Evolutionary conservation across 1,284 basidiomycete species (phyloP).

Genomic region (Tilletia indica): DNA sequence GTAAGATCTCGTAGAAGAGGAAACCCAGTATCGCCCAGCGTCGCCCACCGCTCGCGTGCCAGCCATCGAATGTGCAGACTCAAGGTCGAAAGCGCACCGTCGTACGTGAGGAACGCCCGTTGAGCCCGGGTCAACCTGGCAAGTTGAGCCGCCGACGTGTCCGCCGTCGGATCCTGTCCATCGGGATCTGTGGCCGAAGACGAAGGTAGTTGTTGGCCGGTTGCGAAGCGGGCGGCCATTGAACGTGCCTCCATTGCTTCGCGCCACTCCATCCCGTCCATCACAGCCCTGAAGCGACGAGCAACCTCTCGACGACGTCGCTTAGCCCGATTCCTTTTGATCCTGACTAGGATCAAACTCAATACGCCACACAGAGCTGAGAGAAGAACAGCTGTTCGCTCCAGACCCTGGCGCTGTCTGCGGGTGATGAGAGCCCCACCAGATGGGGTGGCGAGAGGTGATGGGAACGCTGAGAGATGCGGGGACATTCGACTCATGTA

Average conservation of each 20-base stretch:
- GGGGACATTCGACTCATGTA: slow-evolving; percentile 10
- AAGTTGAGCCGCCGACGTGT: background rate
- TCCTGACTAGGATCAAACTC: background rate
- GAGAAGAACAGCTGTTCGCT: background rate
- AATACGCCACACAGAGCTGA: background rate
- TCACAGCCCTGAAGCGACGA: slow-evolving; percentile 3
- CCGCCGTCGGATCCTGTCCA: background rate
- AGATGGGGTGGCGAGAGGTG: background rate
- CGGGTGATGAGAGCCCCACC: slow-evolving; percentile 10
- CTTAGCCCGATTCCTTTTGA: slow-evolving; percentile 3
- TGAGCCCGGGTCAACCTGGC: slow-evolving; percentile 5
- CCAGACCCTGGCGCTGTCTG: background rate
- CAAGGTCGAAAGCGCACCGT: background rate
- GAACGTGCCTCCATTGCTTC: slow-evolving; percentile 1
- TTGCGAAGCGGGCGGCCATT: background rate
- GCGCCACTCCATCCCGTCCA: slow-evolving; percentile 13
- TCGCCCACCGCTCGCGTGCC: slow-evolving; percentile 7
- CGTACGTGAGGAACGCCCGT: slow-evolving; percentile 11
- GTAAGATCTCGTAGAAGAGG: slow-evolving; percentile 3
- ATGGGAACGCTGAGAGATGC: slow-evolving; percentile 2
- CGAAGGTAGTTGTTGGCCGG: background rate
- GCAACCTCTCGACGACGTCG: background rate
- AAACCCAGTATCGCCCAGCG: background rate
- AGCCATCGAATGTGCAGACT: slow-evolving; percentile 8
- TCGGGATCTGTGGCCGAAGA: background rate